Evolutionary conservation across 2,329 filamentous ascomycete genomes (phyloP).

Genomic region (Neonectria ditissima): DNA sequence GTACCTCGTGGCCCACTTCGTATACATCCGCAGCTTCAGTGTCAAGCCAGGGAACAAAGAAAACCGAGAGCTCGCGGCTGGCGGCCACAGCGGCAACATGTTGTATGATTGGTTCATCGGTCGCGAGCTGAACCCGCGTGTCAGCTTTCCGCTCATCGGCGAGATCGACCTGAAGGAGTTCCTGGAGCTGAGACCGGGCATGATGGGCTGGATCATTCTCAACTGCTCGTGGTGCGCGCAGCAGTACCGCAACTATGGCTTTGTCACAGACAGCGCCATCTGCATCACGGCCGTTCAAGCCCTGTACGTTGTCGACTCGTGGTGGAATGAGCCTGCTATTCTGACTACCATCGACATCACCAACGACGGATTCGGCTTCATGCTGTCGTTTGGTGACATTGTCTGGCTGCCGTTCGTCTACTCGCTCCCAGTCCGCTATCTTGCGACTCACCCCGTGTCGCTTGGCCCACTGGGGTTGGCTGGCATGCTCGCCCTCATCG

Average conservation of each 20-base stretch:
- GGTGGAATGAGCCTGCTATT: slow-evolving; percentile 89
- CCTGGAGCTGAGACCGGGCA: slow-evolving; percentile 89
- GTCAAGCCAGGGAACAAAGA: slow-evolving; percentile 81
- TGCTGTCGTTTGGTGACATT: slow-evolving; percentile 92
- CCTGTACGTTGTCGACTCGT: slow-evolving; percentile 85
- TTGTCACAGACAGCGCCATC: slow-evolving; percentile 86
- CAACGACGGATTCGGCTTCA: slow-evolving; percentile 93
- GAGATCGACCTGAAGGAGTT: slow-evolving; percentile 92
- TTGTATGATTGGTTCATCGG: slow-evolving; percentile 98
- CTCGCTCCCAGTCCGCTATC: slow-evolving; percentile 84
- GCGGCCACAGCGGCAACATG: slow-evolving; percentile 84
- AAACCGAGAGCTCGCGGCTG: slow-evolving; percentile 81
- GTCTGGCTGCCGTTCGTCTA: slow-evolving; percentile 95
- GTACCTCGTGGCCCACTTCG: slow-evolving; percentile 77
- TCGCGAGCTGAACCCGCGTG: slow-evolving; percentile 90
- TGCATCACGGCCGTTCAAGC: slow-evolving; percentile 82
- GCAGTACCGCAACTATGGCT: slow-evolving; percentile 88
- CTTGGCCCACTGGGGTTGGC: slow-evolving; percentile 76
- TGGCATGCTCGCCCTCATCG: slow-evolving; percentile 74
- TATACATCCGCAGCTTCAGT: slow-evolving; percentile 85
- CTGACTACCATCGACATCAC: slow-evolving; percentile 96
- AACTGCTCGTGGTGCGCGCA: slow-evolving; percentile 87
- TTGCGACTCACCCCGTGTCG: slow-evolving; percentile 83
- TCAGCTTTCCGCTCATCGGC: slow-evolving; percentile 82
- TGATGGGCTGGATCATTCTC: slow-evolving; percentile 89